phyloP scores from a whole-genome alignment of 495 filamentous ascomycete genomes.

The Daldinia childiae region DNA sequence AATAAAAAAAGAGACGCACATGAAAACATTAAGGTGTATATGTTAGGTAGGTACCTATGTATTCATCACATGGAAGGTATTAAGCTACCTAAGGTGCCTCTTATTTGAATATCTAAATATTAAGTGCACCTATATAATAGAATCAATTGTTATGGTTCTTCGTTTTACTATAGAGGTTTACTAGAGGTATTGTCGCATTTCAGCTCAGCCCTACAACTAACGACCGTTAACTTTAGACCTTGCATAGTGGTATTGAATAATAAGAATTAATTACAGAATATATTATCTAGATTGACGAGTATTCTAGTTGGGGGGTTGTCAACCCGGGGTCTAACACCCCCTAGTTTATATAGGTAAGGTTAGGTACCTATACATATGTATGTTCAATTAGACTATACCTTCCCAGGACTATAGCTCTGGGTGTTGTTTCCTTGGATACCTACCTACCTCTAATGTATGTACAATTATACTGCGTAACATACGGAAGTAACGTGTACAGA shows the following conservation, averaged over 20 bases:
- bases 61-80: background rate
- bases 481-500: constrained; percentile 25
- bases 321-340: constrained; percentile 18
- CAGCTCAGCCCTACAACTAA: constrained; percentile 42
- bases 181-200: constrained; percentile 35
- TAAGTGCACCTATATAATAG: background rate
- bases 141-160: background rate
- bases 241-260: constrained; percentile 39
- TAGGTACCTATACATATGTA: background rate
- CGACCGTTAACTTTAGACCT: constrained; percentile 29
- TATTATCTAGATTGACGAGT: constrained; percentile 41
- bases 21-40: background rate
- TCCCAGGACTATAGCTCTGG: background rate
- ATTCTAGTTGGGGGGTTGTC: constrained; percentile 24
- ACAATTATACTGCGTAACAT: background rate
- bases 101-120: background rate
- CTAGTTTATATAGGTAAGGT: background rate
- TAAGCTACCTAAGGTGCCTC: no score
- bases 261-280: constrained; percentile 38
- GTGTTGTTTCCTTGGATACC: no score
- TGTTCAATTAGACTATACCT: constrained; percentile 14
- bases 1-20: constrained; percentile 13
- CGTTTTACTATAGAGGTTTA: background rate
- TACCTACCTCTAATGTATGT: background rate
- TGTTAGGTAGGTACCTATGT: no score